Percentiles rank a stretch among this genome's conserved stretches.
These are phyloP conservation scores for Leccinum huronense DNA, from an alignment of 1,284 basidiomycete genomes.

Conservation along the genomic window DNA sequence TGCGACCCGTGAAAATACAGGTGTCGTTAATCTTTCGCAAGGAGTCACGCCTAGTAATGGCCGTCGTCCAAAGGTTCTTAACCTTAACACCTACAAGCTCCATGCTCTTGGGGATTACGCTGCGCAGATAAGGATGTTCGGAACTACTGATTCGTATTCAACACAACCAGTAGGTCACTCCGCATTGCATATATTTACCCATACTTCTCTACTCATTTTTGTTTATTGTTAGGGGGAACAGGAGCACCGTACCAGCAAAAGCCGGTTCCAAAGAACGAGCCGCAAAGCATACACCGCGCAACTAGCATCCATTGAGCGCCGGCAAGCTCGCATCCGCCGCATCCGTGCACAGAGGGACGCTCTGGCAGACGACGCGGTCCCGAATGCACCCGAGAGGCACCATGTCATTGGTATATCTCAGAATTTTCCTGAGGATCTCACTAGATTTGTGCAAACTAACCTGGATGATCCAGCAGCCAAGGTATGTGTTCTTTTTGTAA, in stretches of 20 bases:
- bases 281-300: not conserved
- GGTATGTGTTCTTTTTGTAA: too few species aligned
- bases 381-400: not conserved
- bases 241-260: not conserved
- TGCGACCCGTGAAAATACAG: not conserved
- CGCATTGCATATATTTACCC: too few species aligned
- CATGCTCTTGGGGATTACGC: not conserved
- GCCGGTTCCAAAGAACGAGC: not conserved
- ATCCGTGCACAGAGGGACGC: not conserved
- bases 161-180: not conserved
- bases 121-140: not conserved
- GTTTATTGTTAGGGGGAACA: not conserved
- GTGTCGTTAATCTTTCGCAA: not conserved
- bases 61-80: not conserved
- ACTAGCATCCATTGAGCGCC: not conserved
- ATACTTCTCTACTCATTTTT: too few species aligned
- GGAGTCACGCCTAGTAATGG: not conserved
- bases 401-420: not conserved
- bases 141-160: not conserved
- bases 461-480: too few species aligned
- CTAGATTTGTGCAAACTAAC: not conserved
- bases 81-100: not conserved
- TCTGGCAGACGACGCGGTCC: not conserved
- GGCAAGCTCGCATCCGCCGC: not conserved
- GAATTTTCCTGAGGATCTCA: not conserved